Evolutionary conservation across 2,329 filamentous ascomycete species (phyloP), one percentile per base, ranked within the genome.

Genomic region (Penicillium freii): DNA sequence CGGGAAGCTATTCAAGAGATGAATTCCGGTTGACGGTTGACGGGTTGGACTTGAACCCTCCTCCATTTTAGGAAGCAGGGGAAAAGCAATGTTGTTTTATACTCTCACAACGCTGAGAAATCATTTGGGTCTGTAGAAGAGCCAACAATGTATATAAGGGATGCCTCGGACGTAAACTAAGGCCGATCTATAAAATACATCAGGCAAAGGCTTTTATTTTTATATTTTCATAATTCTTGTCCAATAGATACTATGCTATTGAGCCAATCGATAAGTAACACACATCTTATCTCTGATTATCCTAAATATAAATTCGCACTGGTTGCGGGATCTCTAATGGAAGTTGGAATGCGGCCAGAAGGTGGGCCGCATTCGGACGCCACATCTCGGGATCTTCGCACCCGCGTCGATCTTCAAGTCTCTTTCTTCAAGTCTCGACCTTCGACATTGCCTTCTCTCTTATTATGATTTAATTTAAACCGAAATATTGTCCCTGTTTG

Each of bases 1-100:
- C 86, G 2, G 92, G 92, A 0, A 92, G 88, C 69, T 96, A 96
- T 73, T 92, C 91, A 2, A 82, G 91, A 71, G 87, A 87, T 69
- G 78, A 82, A 17, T 87, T 87, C 68, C 80, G 80, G 62, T 69
- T 87, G 54, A 82, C 75, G 0, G 84, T 87, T 3, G 80, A 85
- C 51, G 85, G 84, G 0, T 64, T 87, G 64, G 83, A 86, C 68
- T 65, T 87, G 47, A 79, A 77, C 54, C 84, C 84, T 6, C 84
- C 84, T n/a, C 82, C 84, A 17, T 80, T 70, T 25, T 71, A 49
- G 61, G 15, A 34, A 17, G 33, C 33, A 34, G 6, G 15, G 13
- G 2, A 8, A 17, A 34, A 17, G 6, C 5, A 8, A 17, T 34
- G 33, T 34, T 15, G 15, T 34, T 17, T 7, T 17, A 34, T 3